A percentile compares a stretch with the other conserved stretches of the same genome.
phyloP scores from a whole-genome alignment of 257 asterid genomes.

The Apocynum venetum region DNA sequence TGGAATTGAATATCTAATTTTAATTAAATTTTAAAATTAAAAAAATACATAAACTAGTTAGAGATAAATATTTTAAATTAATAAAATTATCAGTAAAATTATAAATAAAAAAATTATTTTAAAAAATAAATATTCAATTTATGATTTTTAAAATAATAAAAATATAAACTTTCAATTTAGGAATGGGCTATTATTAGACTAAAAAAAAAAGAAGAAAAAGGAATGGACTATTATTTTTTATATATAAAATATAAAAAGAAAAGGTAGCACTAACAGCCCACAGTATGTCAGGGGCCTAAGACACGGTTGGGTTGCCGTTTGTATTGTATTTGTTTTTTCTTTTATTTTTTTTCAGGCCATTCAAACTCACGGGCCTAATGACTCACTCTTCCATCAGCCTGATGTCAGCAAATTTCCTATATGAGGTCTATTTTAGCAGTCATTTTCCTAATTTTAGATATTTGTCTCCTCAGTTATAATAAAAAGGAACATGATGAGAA shows the following conservation, averaged over 20 bases:
- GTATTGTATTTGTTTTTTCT: neutral
- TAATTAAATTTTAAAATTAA: too few species aligned
- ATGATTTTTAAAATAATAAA: too few species aligned
- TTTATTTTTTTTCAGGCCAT: neutral
- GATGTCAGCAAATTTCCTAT: slow-evolving; percentile 3
- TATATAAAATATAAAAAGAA: neutral
- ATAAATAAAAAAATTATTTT: too few species aligned
- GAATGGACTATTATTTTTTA: too few species aligned
- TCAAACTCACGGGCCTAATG: neutral
- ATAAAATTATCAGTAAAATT: too few species aligned
- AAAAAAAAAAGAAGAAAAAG: neutral
- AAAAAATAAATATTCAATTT: too few species aligned
- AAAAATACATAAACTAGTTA: too few species aligned
- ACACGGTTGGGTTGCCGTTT: neutral
- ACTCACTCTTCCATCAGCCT: slow-evolving; percentile 9
- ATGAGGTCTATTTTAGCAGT: neutral
- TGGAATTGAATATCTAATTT: too few species aligned
- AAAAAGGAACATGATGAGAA: too few species aligned
- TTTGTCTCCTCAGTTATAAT: neutral
- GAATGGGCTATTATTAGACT: too few species aligned
- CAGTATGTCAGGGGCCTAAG: neutral
- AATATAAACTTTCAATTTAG: too few species aligned
- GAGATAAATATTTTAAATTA: too few species aligned
- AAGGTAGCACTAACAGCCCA: neutral
- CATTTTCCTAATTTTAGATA: neutral